These are phyloP conservation scores for Amanita polypyramis DNA, from an alignment of 768 basidiomycete genomes.

Conservation along the genomic window DNA sequence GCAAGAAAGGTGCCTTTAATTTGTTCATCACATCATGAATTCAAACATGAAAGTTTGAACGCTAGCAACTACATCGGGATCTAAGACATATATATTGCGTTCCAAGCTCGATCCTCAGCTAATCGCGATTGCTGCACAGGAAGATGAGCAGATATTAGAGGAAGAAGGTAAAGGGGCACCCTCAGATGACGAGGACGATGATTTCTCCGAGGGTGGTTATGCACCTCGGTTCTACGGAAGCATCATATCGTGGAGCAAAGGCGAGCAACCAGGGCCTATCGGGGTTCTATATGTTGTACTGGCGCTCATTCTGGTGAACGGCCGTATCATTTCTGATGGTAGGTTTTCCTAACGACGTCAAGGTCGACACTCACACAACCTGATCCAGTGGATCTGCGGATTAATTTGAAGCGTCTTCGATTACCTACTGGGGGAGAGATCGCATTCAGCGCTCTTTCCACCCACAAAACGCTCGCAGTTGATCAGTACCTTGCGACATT, in stretches of 20 bases:
- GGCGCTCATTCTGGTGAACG: constrained; percentile 74
- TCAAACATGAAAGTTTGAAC: not conserved
- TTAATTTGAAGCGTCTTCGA: constrained; percentile 58
- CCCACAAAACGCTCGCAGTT: constrained; percentile 40
- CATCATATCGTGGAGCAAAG: constrained; percentile 61
- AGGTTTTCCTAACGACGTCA: constrained; percentile 17
- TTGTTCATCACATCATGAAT: not conserved
- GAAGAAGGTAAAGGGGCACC: constrained; percentile 19
- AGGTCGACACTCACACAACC: not conserved
- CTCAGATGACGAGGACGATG: constrained; percentile 24
- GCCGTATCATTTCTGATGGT: constrained; percentile 69
- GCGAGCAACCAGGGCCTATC: constrained; percentile 55
- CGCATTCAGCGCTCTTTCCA: constrained; percentile 39
- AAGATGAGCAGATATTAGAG: constrained; percentile 43
- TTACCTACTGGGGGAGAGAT: constrained; percentile 40
- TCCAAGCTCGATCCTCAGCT: constrained; percentile 55
- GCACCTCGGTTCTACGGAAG: constrained; percentile 47
- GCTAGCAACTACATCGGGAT: constrained; percentile 43
- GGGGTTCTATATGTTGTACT: constrained; percentile 79
- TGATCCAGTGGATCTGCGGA: constrained; percentile 57
- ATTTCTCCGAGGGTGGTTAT: constrained; percentile 7
- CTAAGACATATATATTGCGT: constrained; percentile 79
- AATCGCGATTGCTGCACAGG: constrained; percentile 48
- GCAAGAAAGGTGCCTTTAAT: constrained; percentile 41
- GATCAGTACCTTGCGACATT: constrained; percentile 59